phyloP scores from a whole-genome alignment of 345 rosid species.

The Citrus glauca region DNA sequence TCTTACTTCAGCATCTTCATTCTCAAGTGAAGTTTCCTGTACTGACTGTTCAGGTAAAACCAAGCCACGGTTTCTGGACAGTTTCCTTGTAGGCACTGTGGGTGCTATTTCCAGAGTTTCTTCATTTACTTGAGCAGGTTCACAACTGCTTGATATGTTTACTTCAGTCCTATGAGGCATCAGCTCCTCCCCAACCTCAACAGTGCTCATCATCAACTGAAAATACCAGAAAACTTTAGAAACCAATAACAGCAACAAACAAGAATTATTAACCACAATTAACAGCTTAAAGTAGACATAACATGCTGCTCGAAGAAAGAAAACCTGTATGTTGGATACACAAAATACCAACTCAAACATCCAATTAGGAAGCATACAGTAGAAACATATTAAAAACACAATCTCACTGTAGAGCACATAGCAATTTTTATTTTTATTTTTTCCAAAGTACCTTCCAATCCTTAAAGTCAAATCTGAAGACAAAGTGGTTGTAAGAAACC shows the following conservation, averaged over 20 bases:
- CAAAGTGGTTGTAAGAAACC: conserved; percentile 34
- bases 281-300: neutral
- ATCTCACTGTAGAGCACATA: neutral
- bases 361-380: neutral
- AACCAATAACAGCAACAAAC: neutral
- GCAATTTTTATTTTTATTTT: neutral
- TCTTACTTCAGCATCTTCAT: neutral
- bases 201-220: conserved; percentile 32
- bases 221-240: neutral
- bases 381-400: neutral
- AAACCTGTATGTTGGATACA: neutral
- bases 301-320: neutral
- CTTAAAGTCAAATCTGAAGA: conserved; percentile 43
- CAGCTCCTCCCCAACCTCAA: conserved; percentile 30
- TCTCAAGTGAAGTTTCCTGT: conserved; percentile 13
- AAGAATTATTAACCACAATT: neutral
- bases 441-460: conserved; percentile 40
- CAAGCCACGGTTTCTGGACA: conserved; percentile 25
- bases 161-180: conserved; percentile 33
- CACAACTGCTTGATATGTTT: neutral
- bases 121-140: neutral
- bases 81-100: conserved; percentile 17
- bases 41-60: conserved; percentile 19
- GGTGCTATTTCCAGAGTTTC: conserved; percentile 12
- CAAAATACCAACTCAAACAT: neutral